Percentiles rank a stretch among this genome's conserved stretches.
Conservation (phyloP, 169 alveolate genomes). For the Perkinsus chesapeaki region DNA sequence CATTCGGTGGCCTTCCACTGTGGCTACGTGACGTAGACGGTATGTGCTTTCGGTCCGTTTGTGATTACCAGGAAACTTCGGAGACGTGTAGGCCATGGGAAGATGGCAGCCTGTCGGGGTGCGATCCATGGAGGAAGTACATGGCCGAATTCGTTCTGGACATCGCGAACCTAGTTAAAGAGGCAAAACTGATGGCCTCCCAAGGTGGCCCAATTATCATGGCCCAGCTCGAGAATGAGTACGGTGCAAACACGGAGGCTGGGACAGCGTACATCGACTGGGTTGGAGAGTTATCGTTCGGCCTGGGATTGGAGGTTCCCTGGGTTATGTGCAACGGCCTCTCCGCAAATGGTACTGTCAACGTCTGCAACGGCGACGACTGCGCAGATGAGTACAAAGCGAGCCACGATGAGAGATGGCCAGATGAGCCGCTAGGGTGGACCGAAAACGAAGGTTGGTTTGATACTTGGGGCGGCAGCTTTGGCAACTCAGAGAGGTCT, state of each 20-base stretch:
- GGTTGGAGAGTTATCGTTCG: neutral
- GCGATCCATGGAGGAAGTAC: neutral
- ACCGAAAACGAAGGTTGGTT: neutral
- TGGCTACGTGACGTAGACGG: neutral
- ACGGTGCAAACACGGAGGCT: neutral
- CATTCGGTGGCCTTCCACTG: neutral
- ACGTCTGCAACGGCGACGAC: neutral
- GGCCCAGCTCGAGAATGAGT: constrained; percentile 9
- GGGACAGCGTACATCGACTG: neutral
- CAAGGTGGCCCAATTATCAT: neutral
- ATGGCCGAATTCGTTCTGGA: neutral
- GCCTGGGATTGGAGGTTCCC: neutral
- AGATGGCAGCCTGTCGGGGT: neutral
- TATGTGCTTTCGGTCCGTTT: neutral
- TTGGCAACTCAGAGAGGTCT: neutral
- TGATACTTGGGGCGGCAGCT: neutral
- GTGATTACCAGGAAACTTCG: neutral
- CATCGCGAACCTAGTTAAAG: neutral
- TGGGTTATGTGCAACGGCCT: neutral
- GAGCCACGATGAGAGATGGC: neutral
- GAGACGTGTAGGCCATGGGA: neutral
- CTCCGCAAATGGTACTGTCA: neutral
- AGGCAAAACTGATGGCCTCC: neutral
- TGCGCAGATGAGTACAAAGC: neutral
- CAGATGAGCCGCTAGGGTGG: neutral